Conservation (phyloP, 805 yeast species). For the Ogataea pilisensis region DNA sequence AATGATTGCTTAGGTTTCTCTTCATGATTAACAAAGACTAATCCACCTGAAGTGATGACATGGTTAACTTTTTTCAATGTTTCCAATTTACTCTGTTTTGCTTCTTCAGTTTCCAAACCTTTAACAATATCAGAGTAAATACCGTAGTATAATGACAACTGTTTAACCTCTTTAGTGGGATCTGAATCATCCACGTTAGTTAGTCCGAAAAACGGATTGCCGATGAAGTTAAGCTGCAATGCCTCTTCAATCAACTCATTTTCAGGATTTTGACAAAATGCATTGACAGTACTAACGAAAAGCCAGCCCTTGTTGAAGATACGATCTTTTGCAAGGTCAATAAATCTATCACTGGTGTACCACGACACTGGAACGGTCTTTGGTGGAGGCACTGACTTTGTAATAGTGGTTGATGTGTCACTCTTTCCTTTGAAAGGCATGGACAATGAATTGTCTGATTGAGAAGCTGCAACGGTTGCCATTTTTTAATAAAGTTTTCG, state of each 20-base stretch:
- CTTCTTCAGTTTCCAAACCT: constrained; percentile 11
- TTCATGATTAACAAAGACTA: constrained; percentile 26
- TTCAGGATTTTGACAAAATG: constrained; percentile 15
- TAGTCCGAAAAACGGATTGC: constrained; percentile 27
- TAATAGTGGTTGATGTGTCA: neutral
- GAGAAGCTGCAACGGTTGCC: no score
- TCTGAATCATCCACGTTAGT: constrained; percentile 23
- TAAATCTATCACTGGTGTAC: constrained; percentile 26
- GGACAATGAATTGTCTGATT: no score
- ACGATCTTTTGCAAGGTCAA: constrained; percentile 17
- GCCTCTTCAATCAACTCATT: constrained; percentile 18
- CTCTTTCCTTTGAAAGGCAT: no score
- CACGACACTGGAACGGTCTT: constrained; percentile 23
- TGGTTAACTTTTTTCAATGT: constrained; percentile 21
- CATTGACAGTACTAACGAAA: constrained; percentile 19
- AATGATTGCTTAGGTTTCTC: constrained; percentile 13
- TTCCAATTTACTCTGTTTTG: constrained; percentile 8
- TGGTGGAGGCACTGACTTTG: neutral
- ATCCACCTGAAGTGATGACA: constrained; percentile 21
- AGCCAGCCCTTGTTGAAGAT: constrained; percentile 30
- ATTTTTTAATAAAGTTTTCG: no score
- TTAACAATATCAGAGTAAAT: constrained; percentile 17
- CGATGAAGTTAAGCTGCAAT: constrained; percentile 23
- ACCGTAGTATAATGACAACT: constrained; percentile 20
- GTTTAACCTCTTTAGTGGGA: constrained; percentile 9